Evolutionary conservation across 768 basidiomycete genomes (phyloP), one percentile per base, ranked within the genome.

Genomic region (Fomitopsis pulvina): DNA sequence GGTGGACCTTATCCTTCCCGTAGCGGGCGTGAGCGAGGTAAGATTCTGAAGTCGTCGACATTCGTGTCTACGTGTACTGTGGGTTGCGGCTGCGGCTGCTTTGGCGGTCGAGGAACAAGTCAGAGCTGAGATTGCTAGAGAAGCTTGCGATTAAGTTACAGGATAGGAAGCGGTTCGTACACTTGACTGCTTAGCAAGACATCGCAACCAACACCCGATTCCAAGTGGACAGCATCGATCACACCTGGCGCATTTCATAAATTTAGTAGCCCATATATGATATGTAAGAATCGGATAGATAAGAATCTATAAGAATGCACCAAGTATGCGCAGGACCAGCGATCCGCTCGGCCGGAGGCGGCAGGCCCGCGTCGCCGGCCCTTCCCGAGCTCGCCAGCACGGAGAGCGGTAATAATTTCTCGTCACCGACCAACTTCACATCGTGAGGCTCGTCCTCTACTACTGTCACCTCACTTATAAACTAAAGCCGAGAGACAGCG

Each of bases 1-100:
- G 86, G 21, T 92, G 79, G 14, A 98, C 79, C 55, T 85, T 83
- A 67, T 91, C 85, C 70, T 97, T 97, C 10, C 93, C 93, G 59
- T 93, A 91, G 22, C 81, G 79, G 1, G 88, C 84, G 18, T 65
- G 59, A 2, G 69, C 63, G 48, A 80, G 76, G 40, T 61, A 57
- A 22, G 47, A 48, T 29, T 39, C 37, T 2, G 34, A 3, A 28
- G 47, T 39, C 21, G n/a, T n/a, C n/a, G n/a, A n/a, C n/a, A n/a
- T n/a, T n/a, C n/a, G n/a, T 42, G 14, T 9, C 41, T 7, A n/a
- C 18, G 26, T 42, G 41, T n/a, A 42, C 32, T 34, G n/a, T 34
- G 40, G 40, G 12, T 44, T 10, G 18, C 22, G 25, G 28, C 25
- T 21, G n/a, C n/a, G n/a, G n/a, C n/a, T n/a, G n/a, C n/a, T n/a